Conservation (phyloP, 2,329 filamentous ascomycete genomes). For the Ophiobolus disseminans region DNA sequence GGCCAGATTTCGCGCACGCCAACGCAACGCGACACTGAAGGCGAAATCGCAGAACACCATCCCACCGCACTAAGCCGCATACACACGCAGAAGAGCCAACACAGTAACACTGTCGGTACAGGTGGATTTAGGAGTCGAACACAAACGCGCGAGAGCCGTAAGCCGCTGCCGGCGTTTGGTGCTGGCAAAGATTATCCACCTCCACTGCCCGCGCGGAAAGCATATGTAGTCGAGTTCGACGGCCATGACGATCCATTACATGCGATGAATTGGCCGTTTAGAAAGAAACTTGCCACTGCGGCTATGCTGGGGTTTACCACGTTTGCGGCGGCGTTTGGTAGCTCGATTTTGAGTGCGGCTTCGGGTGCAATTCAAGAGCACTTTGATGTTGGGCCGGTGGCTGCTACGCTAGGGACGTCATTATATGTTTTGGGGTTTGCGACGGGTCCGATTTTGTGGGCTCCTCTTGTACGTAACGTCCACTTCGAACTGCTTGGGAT, state of each 20-base stretch:
- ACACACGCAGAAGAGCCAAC: constrained; percentile 73
- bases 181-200: constrained; percentile 78
- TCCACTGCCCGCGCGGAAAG: constrained; percentile 69
- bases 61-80: constrained; percentile 75
- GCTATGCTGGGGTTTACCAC: constrained; percentile 77
- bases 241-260: constrained; percentile 83
- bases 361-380: constrained; percentile 41
- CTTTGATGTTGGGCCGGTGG: constrained; percentile 56
- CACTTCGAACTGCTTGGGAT: too few species aligned
- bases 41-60: constrained; percentile 66
- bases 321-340: constrained; percentile 69
- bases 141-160: constrained; percentile 54
- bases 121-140: constrained; percentile 55
- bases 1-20: constrained; percentile 65
- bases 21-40: constrained; percentile 64
- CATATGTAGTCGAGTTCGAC: constrained; percentile 81
- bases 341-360: constrained; percentile 53
- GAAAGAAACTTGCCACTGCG: constrained; percentile 76
- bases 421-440: constrained; percentile 60
- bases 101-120: constrained; percentile 76
- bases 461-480: too few species aligned
- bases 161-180: constrained; percentile 72
- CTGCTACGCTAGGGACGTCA: constrained; percentile 59
- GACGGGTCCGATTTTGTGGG: constrained; percentile 54
- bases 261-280: constrained; percentile 84